A percentile compares a stretch with the other conserved stretches of the same genome.
Evolutionary conservation across 140 eudicot genomes (phyloP).

Genomic region (Ambrosia hybrid): DNA sequence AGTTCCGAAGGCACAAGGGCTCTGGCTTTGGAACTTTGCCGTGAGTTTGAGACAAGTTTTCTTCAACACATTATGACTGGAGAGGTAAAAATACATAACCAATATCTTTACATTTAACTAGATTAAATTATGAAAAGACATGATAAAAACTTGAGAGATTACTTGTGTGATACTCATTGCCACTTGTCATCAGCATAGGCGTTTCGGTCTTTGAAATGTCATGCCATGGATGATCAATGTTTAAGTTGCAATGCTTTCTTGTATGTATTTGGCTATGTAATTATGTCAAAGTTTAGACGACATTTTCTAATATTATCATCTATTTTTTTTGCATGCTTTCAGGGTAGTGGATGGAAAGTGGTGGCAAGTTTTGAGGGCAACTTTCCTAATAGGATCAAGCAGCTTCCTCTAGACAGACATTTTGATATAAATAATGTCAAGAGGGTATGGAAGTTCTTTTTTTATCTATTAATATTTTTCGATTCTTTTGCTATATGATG

Average conservation of each 20-base stretch:
- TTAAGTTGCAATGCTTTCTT: conserved; percentile 5
- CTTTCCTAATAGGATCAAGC: conserved; percentile 94
- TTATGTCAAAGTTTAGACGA: conserved; percentile 2
- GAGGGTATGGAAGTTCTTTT: conserved; percentile 52
- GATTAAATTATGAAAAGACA: neutral
- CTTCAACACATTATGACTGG: conserved; percentile 93
- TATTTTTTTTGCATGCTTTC: conserved; percentile 23
- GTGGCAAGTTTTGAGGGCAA: conserved; percentile 98
- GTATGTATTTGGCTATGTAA: neutral
- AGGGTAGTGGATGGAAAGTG: conserved; percentile 99
- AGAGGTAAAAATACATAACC: conserved; percentile 59
- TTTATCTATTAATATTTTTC: neutral
- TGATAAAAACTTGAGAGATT: neutral
- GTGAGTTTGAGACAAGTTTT: conserved; percentile 96
- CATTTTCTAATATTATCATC: conserved; percentile 10
- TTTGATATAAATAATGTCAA: conserved; percentile 95
- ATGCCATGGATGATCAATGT: neutral
- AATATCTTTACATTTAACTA: neutral
- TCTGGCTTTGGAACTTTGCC: conserved; percentile 98
- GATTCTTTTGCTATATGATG: conserved; percentile 7
- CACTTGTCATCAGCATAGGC: neutral
- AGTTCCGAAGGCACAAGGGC: conserved; percentile 97
- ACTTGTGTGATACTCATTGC: neutral
- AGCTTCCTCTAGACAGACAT: conserved; percentile 96
- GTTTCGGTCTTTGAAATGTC: neutral